phyloP scores from a whole-genome alignment of 805 yeast genomes.

The Lachancea waltii region DNA sequence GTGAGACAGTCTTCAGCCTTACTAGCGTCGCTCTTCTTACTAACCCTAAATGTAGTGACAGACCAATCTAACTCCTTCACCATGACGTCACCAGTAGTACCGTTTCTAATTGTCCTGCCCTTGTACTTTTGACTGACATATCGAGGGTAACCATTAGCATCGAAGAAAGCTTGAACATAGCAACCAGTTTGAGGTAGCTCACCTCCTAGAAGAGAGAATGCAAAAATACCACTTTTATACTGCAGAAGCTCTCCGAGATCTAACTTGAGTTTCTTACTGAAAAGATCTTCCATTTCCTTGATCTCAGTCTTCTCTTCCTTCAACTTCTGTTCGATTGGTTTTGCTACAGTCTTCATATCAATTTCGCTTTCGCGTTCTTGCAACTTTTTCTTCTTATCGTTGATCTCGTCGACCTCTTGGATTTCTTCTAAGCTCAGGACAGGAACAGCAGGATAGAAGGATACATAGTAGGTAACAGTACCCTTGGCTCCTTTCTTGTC shows the following conservation, averaged over 20 bases:
- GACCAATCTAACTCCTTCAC: conserved; percentile 78
- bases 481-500: conserved; percentile 84
- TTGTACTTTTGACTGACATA: conserved; percentile 48
- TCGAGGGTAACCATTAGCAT: conserved; percentile 62
- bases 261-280: conserved; percentile 42
- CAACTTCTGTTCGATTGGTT: conserved; percentile 26
- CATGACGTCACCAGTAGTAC: conserved; percentile 64
- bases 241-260: conserved; percentile 51
- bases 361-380: conserved; percentile 25
- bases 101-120: conserved; percentile 30
- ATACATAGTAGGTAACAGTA: conserved; percentile 57
- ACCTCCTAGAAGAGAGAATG: conserved; percentile 58
- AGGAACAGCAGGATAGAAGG: conserved; percentile 80
- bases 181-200: conserved; percentile 47
- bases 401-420: conserved; percentile 45
- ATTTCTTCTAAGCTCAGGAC: conserved; percentile 73
- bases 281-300: conserved; percentile 35
- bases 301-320: conserved; percentile 29
- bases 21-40: conserved; percentile 47
- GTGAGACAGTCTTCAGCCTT: conserved; percentile 54
- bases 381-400: conserved; percentile 34
- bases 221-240: conserved; percentile 70
- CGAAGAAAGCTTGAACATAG: conserved; percentile 70
- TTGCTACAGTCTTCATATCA: conserved; percentile 31
- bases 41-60: conserved; percentile 51